Conservation (phyloP, 192 early-diverging fungal genomes). For the Funneliformis mosseae region DNA sequence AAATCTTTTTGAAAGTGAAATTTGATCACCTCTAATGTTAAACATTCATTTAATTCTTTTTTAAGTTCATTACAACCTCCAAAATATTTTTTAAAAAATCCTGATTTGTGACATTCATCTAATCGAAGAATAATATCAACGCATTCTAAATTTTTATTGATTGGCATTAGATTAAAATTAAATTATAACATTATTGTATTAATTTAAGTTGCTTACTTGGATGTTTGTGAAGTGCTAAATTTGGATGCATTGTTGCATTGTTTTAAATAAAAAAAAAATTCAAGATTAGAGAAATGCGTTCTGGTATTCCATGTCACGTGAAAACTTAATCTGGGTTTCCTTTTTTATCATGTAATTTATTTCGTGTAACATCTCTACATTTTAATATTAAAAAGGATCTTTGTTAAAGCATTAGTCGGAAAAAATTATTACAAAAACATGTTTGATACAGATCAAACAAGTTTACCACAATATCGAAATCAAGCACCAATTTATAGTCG, state of each 20-base stretch:
- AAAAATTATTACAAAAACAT: background rate
- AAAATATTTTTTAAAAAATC: slow-evolving; percentile 53
- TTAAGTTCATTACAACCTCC: slow-evolving; percentile 57
- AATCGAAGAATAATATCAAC: slow-evolving; percentile 55
- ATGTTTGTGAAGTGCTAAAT: slow-evolving; percentile 42
- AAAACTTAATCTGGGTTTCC: background rate
- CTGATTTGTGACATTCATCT: slow-evolving; percentile 53
- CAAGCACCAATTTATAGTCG: background rate
- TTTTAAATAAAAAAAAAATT: no score
- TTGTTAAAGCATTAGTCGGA: background rate
- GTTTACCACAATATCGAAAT: background rate
- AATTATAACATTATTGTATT: no score
- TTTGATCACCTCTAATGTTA: slow-evolving; percentile 50
- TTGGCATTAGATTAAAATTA: background rate
- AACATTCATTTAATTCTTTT: slow-evolving; percentile 52
- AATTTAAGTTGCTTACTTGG: no score
- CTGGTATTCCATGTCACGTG: background rate
- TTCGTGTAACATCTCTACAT: background rate
- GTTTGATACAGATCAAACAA: background rate
- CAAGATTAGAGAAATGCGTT: no score
- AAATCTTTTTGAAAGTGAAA: slow-evolving; percentile 1
- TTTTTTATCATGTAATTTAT: background rate
- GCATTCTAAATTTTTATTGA: slow-evolving; percentile 32
- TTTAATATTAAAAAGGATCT: background rate
- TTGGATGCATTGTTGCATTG: slow-evolving; percentile 45